These are phyloP conservation scores for Hordeum pubiflorum DNA, from an alignment of 202 grass and related monocot species.

Conservation along the genomic window DNA sequence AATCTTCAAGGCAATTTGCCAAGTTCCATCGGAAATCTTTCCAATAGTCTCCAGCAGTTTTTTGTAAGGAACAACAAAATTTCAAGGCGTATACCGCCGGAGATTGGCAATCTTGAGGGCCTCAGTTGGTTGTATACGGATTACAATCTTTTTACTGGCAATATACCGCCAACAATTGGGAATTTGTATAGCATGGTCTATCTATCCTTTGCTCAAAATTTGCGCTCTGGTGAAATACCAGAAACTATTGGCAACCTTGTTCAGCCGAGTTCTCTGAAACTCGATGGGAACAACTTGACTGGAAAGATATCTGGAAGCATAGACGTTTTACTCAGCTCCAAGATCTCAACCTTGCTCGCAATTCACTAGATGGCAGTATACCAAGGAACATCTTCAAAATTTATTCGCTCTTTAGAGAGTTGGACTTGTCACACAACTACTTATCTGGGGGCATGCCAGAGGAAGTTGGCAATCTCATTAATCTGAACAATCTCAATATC, in stretches of 20 bases:
- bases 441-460: constrained; percentile 19
- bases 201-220: constrained; percentile 19
- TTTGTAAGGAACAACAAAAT: constrained; percentile 29
- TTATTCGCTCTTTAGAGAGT: background rate
- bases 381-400: constrained; percentile 26
- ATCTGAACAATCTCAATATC: constrained; percentile 16
- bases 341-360: constrained; percentile 34
- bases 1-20: constrained; percentile 28
- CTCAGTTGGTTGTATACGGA: constrained; percentile 3
- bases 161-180: constrained; percentile 30
- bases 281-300: constrained; percentile 37
- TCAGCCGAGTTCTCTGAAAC: constrained; percentile 12
- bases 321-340: constrained; percentile 13
- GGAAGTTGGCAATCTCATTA: constrained; percentile 37
- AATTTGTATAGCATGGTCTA: background rate
- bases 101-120: constrained; percentile 25
- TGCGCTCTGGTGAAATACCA: constrained; percentile 25
- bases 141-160: constrained; percentile 22
- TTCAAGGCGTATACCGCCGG: constrained; percentile 20
- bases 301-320: constrained; percentile 38
- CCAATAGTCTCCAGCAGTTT: background rate
- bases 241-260: constrained; percentile 19
- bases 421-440: constrained; percentile 48
- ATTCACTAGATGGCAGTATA: constrained; percentile 39
- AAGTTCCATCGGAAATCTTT: constrained; percentile 32